These are phyloP conservation scores for Hypomontagnella monticulosa DNA, from an alignment of 495 filamentous ascomycete genomes.

Conservation along the genomic window DNA sequence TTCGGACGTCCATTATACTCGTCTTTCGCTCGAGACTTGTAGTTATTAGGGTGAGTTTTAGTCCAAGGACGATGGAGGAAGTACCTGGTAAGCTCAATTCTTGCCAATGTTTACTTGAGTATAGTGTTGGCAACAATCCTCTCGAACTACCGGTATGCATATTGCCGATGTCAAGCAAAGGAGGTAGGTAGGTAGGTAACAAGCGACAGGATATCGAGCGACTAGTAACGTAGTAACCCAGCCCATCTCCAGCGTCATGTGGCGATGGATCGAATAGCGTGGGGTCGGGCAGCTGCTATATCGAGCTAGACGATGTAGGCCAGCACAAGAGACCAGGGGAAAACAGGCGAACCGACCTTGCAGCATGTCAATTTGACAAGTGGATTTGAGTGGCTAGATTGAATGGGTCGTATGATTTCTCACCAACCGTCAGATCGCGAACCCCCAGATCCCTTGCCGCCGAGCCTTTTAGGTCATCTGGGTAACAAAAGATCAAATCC, in stretches of 20 bases:
- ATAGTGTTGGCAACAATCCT: not conserved
- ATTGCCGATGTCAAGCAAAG: not conserved
- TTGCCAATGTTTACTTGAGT: too few relatives aligned
- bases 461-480: conserved; percentile 16
- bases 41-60: too few relatives aligned
- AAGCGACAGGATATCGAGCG: conserved; percentile 13
- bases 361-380: conserved; percentile 21
- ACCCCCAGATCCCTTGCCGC: not conserved
- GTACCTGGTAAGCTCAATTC: too few relatives aligned
- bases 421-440: conserved; percentile 25
- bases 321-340: conserved; percentile 12
- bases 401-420: conserved; percentile 30
- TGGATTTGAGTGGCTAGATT: conserved; percentile 19
- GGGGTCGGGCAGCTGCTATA: conserved; percentile 17
- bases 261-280: conserved; percentile 1
- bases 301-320: conserved; percentile 5
- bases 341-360: conserved; percentile 27
- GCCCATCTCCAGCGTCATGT: conserved; percentile 9
- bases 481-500: conserved; percentile 5
- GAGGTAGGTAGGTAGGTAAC: conserved; percentile 14
- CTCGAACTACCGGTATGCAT: too few relatives aligned
- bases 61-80: too few relatives aligned
- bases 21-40: too few relatives aligned
- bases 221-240: conserved; percentile 32
- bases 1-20: too few relatives aligned